phyloP scores from a whole-genome alignment of 2,329 filamentous ascomycete genomes.

The Pseudogymnoascus sp. region DNA sequence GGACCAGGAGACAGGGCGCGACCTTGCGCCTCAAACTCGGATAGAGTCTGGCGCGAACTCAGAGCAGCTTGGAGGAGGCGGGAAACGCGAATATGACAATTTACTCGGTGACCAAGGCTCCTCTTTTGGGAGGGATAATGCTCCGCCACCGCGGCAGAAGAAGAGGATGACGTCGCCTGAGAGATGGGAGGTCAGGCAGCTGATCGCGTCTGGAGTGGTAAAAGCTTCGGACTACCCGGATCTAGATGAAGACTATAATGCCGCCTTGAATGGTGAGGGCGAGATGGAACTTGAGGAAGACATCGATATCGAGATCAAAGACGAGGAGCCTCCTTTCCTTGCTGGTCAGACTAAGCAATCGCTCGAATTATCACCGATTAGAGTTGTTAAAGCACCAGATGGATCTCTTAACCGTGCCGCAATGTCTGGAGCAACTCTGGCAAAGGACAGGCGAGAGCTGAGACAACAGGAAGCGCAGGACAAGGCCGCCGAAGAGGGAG shows the following conservation, averaged over 20 bases:
- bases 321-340: conserved; percentile 94
- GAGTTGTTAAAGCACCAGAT: conserved; percentile 94
- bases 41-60: conserved; percentile 88
- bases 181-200: conserved; percentile 92
- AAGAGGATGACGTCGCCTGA: conserved; percentile 97
- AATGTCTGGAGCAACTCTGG: conserved; percentile 82
- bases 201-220: conserved; percentile 90
- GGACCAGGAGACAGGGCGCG: conserved; percentile 79
- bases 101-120: conserved; percentile 45
- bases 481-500: conserved; percentile 62
- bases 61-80: conserved; percentile 67
- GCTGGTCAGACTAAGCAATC: conserved; percentile 95
- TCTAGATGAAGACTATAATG: conserved; percentile 87
- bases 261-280: conserved; percentile 75
- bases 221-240: conserved; percentile 93
- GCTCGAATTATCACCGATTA: conserved; percentile 86
- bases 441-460: conserved; percentile 83
- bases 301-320: conserved; percentile 90
- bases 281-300: conserved; percentile 92
- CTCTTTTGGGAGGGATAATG: conserved; percentile 55
- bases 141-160: conserved; percentile 49
- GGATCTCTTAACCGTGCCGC: conserved; percentile 96
- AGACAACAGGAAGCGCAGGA: conserved; percentile 83
- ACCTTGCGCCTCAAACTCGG: conserved; percentile 69
- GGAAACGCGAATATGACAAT: conserved; percentile 48